Percentiles rank a stretch among this genome's conserved stretches.
Conservation (phyloP, 768 basidiomycete species). For the Agaricus subrufescens region DNA sequence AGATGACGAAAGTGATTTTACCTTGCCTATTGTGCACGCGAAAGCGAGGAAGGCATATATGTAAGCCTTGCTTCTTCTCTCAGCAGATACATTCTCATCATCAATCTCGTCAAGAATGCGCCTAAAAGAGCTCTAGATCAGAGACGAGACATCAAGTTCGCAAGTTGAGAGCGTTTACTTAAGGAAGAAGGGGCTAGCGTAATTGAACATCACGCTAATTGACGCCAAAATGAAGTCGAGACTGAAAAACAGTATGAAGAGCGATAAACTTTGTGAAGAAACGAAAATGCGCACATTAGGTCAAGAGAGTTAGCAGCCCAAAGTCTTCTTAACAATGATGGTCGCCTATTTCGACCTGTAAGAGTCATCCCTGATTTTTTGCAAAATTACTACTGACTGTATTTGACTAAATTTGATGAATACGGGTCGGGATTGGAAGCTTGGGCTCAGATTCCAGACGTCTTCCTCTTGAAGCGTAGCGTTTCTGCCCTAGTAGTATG, state of each 20-base stretch:
- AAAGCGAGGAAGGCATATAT: constrained; percentile 79
- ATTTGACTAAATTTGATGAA: constrained; percentile 46
- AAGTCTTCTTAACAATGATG: constrained; percentile 37
- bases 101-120: constrained; percentile 59
- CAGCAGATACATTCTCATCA: constrained; percentile 10
- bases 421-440: constrained; percentile 59
- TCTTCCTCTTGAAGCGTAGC: constrained; percentile 66
- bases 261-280: background rate
- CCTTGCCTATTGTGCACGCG: constrained; percentile 53
- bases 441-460: constrained; percentile 69
- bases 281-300: constrained; percentile 27
- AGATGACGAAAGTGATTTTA: constrained; percentile 9
- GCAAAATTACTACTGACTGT: constrained; percentile 20
- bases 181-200: constrained; percentile 80
- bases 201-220: constrained; percentile 70
- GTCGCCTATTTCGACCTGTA: constrained; percentile 19
- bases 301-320: constrained; percentile 44
- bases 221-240: constrained; percentile 67
- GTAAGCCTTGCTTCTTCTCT: constrained; percentile 57
- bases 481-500: constrained; percentile 31
- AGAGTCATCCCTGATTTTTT: background rate
- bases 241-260: constrained; percentile 21
- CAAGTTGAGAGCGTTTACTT: constrained; percentile 37
- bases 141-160: constrained; percentile 1
- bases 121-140: constrained; percentile 19